A percentile compares a stretch with the other conserved stretches of the same genome.
Evolutionary conservation across 495 filamentous ascomycete genomes (phyloP).

Genomic region (Collariella sp.): DNA sequence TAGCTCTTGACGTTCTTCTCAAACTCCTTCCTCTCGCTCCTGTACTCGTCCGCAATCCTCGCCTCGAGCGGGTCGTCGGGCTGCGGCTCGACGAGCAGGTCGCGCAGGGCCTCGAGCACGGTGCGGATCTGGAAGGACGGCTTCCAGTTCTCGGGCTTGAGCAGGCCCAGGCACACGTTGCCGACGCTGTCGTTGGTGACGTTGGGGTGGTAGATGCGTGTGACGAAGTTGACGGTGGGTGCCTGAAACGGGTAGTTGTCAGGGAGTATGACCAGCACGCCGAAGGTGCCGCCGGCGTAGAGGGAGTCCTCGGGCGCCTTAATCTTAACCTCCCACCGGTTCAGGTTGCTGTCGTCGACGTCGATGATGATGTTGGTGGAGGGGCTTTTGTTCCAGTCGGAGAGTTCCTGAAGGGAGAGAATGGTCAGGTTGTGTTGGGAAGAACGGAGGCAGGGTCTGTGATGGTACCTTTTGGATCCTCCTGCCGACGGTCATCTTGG

Average conservation of each 20-base stretch:
- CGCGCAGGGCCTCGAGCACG: constrained; percentile 71
- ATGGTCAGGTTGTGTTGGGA: background rate
- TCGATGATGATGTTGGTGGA: constrained; percentile 57
- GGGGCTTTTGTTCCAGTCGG: constrained; percentile 55
- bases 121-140: constrained; percentile 67
- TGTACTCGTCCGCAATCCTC: constrained; percentile 78
- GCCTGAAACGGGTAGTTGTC: constrained; percentile 92
- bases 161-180: constrained; percentile 82
- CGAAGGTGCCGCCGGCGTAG: constrained; percentile 75
- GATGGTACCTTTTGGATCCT: too few species aligned
- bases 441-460: background rate
- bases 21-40: constrained; percentile 61
- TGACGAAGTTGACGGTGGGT: constrained; percentile 75
- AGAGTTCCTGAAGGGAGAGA: constrained; percentile 50
- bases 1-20: constrained; percentile 79
- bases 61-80: constrained; percentile 91
- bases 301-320: constrained; percentile 62
- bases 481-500: too few species aligned
- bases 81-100: constrained; percentile 76
- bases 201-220: constrained; percentile 98
- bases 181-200: constrained; percentile 87
- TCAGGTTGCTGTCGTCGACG: constrained; percentile 66
- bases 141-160: constrained; percentile 92
- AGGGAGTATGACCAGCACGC: constrained; percentile 66
- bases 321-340: constrained; percentile 75